A percentile compares a stretch with the other conserved stretches of the same genome.
Conservation (phyloP, 2,329 filamentous ascomycete genomes). For the Emmonsiellopsis sp. region DNA sequence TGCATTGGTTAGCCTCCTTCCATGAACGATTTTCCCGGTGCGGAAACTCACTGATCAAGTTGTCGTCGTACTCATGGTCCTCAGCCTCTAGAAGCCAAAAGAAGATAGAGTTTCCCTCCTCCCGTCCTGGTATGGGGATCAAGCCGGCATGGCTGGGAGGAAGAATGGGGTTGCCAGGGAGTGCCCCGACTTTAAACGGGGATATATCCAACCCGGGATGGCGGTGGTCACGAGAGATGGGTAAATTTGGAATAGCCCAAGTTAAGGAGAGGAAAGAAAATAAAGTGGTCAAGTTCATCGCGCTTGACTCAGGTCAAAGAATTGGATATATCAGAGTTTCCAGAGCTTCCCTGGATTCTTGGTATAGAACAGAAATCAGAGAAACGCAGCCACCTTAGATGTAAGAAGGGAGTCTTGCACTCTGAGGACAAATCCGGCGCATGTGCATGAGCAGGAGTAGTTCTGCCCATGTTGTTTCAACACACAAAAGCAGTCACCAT, state of each 20-base stretch:
- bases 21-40: background rate
- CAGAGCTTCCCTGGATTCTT: background rate
- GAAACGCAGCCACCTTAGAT: too few relatives aligned
- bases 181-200: slow-evolving; percentile 19
- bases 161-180: slow-evolving; percentile 20
- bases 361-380: background rate
- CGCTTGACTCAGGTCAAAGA: background rate
- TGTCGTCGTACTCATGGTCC: slow-evolving; percentile 19
- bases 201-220: slow-evolving; percentile 6
- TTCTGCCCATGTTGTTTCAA: too few relatives aligned
- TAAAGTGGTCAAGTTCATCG: background rate
- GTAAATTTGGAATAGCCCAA: background rate
- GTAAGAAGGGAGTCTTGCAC: background rate
- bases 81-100: slow-evolving; percentile 30
- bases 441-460: too few relatives aligned
- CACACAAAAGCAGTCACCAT: too few relatives aligned
- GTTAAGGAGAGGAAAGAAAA: background rate
- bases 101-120: slow-evolving; percentile 23
- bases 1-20: background rate
- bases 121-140: slow-evolving; percentile 19
- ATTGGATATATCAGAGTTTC: too few relatives aligned
- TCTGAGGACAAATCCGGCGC: background rate
- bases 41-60: slow-evolving; percentile 22
- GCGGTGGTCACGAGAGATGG: background rate
- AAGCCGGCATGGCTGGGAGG: slow-evolving; percentile 27